Evolutionary conservation across 805 yeast genomes (phyloP).

Genomic region (Candida fluviatilis): DNA sequence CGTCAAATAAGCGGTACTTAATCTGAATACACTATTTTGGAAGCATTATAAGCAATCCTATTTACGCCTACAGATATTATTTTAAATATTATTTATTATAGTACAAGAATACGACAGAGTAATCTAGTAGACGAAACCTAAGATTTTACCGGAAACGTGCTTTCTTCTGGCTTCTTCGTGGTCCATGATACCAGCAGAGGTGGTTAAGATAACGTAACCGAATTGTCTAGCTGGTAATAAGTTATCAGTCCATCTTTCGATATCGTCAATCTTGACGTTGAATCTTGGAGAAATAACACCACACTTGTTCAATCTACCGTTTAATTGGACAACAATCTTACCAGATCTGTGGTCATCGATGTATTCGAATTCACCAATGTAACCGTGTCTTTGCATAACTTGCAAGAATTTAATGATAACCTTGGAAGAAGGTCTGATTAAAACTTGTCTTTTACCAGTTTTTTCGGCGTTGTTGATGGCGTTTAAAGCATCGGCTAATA

Average conservation of each 20-base stretch:
- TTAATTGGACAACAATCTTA: conserved; percentile 91
- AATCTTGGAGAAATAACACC: conserved; percentile 99
- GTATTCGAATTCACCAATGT: conserved; percentile 98
- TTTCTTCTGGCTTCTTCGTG: conserved; percentile 99
- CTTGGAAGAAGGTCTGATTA: conserved; percentile 97
- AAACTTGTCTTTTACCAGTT: conserved; percentile 98
- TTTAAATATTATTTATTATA: background rate
- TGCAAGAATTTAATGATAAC: conserved; percentile 94
- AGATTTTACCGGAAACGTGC: conserved; percentile 98
- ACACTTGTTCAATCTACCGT: conserved; percentile 98
- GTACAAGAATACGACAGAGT: background rate
- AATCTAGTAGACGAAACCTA: conserved; percentile 90
- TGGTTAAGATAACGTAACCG: conserved; percentile 96
- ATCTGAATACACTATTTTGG: too few relatives aligned
- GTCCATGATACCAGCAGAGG: conserved; percentile 99
- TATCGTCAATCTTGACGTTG: conserved; percentile 92
- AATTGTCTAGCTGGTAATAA: conserved; percentile 98
- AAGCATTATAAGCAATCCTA: too few relatives aligned
- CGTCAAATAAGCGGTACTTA: too few relatives aligned
- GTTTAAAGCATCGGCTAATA: conserved; percentile 97
- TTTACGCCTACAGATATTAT: too few relatives aligned
- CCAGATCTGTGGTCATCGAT: conserved; percentile 99
- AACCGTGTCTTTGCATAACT: conserved; percentile 98
- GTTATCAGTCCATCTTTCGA: conserved; percentile 98
- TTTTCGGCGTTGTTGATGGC: conserved; percentile 98